Base-by-base conservation (phyloP, 2,329 filamentous ascomycete genomes). In the Stachybotrys chlorohalonatus region DNA sequence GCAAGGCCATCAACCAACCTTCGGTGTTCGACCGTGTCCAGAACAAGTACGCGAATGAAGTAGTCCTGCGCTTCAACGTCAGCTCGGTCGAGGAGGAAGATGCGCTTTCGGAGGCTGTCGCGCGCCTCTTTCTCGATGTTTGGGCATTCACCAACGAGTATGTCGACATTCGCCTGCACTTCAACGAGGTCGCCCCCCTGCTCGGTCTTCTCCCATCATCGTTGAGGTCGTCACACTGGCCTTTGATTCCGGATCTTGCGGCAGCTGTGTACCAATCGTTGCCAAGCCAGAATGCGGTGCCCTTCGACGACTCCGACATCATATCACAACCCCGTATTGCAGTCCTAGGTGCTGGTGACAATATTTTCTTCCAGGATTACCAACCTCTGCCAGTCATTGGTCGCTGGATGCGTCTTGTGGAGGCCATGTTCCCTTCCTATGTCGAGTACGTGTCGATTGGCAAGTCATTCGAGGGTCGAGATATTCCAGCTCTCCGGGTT, bases 351-450 rank as follows among this genome's bases (percentile, higher is more conserved):
- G 69, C 71, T 54, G 65, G 73, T n/a, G 81, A 86, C 55, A 90
- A 91, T 64, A 76, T 95, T 46, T 97, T 96, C 74, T 97, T 99
- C 73, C 82, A 84, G 52, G 85, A 96, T 65, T 99, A 96, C 69
- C 94, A 96, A 65, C 90, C 92, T 1, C 76, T 95, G 24, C 84
- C 87, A 3, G 91, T 80, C 48, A 88, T 95, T 55, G 75, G 82
- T n/a, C 89, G 87, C 42, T 99, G 94, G 94, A 92, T 97, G 86
- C 85, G 84, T 51, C 80, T 96, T 46, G 80, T 96, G 60, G 83
- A 90, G 49, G 93, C 90, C 54, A 91, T 97, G 82, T 97, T 96
- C 68, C 86, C 90, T 0, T 86, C 85, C 0, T 85, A 91, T 61
- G 87, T 93, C 47, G 78, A 83, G 53, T 80, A 87, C 60, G 82